phyloP scores from a whole-genome alignment of 2,329 filamentous ascomycete species.

The Penicillium sp. region DNA sequence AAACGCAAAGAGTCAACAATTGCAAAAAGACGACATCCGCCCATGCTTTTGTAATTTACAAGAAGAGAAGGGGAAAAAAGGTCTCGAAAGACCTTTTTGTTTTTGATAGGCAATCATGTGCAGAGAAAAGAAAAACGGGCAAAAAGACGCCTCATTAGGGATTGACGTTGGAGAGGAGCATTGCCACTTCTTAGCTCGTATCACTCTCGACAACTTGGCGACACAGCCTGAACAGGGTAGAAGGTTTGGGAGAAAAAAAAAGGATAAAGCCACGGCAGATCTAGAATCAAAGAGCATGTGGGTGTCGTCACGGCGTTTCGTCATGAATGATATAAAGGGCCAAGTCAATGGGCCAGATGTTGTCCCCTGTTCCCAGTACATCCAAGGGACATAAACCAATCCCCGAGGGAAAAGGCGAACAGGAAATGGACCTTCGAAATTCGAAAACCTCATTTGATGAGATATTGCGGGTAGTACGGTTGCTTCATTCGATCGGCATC shows the following conservation, averaged over 20 bases:
- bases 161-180: not conserved
- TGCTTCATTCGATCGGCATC: constrained; percentile 30
- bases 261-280: constrained; percentile 8
- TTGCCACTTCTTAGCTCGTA: not conserved
- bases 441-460: constrained; percentile 21
- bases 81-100: not conserved
- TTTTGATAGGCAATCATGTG: constrained; percentile 14
- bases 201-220: not conserved
- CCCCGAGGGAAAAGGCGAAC: not conserved
- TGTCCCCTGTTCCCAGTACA: not conserved
- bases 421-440: not conserved
- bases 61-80: constrained; percentile 10
- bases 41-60: constrained; percentile 34
- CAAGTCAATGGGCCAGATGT: constrained; percentile 6
- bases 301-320: constrained; percentile 22
- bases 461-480: constrained; percentile 27
- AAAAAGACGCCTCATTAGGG: not conserved
- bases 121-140: constrained; percentile 5
- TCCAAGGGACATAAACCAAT: not conserved
- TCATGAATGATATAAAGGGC: constrained; percentile 14
- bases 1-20: constrained; percentile 14
- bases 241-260: not conserved
- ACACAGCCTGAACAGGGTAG: not conserved
- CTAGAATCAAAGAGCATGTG: constrained; percentile 14
- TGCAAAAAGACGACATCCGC: constrained; percentile 21